Base-by-base conservation (phyloP, 2,329 filamentous ascomycete genomes). In the Neopestalotiopsis sp. region DNA sequence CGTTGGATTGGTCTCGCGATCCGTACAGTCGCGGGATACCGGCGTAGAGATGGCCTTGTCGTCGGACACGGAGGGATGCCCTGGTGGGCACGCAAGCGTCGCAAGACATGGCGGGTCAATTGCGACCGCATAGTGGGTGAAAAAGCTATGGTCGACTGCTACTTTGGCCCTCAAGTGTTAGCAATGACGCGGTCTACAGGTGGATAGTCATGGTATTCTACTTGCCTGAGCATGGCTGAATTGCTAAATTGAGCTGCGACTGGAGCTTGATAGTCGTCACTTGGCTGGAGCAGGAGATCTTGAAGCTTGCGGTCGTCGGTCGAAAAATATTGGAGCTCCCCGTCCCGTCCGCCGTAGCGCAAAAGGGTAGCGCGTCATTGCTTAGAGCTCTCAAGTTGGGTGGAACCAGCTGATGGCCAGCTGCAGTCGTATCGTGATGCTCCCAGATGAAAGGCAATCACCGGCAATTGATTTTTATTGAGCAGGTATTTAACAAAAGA, bases 101-200 rank as follows among this genome's bases (percentile, higher is more conserved):
- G 73, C 82, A 83, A 73, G 74, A 75, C 76, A 78, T 79, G 73
- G 75, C 78, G 78, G 75, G 76, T 72, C 75, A 78, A 73, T 73
- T 78, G 78, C 73, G 78, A 77, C 75, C 78, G 77, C 78, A 79
- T 79, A 74, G 69, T 79, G 71, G 73, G 71, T 73, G 71, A 69
- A 71, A 64, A 61, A 69, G 14, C 73, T 78, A 78, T 72, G 72
- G 71, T 67, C 67, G 69, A 58, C 67, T 71, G 68, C 69, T 73
- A 70, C 76, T 78, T 69, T 71, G 72, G 34, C 40, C 59, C 14
- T 52, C 34, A 68, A 77, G 71, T 76, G 74, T 66, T 70, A 66
- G 52, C 69, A 70, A 52, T n/a, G 67, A 72, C 70, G 61, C 30
- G 32, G n/a, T 28, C 30, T 49, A n/a, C 61, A 62, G 40, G 57